Conservation (phyloP, 2,329 filamentous ascomycete species). For the Hirsutella rhossiliensis region DNA sequence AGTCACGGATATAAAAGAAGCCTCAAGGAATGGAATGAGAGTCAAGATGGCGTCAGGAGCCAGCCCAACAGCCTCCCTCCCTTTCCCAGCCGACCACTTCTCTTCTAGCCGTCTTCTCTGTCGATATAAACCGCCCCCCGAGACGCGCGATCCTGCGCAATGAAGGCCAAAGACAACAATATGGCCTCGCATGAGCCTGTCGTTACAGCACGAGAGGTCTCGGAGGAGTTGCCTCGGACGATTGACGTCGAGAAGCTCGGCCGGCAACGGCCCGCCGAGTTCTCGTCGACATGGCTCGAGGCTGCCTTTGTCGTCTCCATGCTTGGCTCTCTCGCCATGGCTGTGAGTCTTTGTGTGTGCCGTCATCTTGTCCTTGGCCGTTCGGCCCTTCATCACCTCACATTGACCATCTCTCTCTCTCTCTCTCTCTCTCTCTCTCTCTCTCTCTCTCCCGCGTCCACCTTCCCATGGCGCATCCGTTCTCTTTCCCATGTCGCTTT, state of each 20-base stretch:
- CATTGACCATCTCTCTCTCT: too few species aligned
- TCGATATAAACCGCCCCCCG: slow-evolving; percentile 3
- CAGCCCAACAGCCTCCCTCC: background rate
- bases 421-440: too few species aligned
- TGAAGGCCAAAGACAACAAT: slow-evolving; percentile 2
- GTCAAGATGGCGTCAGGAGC: slow-evolving; percentile 1
- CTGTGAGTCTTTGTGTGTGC: slow-evolving; percentile 23
- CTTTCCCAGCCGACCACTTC: background rate
- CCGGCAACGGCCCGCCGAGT: slow-evolving; percentile 42
- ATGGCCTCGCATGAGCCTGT: slow-evolving; percentile 3
- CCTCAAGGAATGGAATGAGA: slow-evolving; percentile 1
- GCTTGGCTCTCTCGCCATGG: slow-evolving; percentile 45
- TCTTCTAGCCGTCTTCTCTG: background rate
- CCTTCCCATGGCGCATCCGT: too few species aligned
- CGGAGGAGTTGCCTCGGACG: slow-evolving; percentile 6
- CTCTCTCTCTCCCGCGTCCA: too few species aligned
- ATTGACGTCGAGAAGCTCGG: slow-evolving; percentile 42
- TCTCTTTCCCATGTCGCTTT: background rate
- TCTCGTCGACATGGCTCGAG: slow-evolving; percentile 39
- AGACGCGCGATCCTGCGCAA: slow-evolving; percentile 1
- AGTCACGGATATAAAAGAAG: slow-evolving; percentile 1
- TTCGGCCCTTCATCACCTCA: background rate
- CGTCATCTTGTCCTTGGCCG: background rate
- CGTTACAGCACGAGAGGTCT: slow-evolving; percentile 4
- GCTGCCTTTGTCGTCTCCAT: slow-evolving; percentile 47